phyloP scores from a whole-genome alignment of 257 asterid genomes.

The Nicotiana tabacum region DNA sequence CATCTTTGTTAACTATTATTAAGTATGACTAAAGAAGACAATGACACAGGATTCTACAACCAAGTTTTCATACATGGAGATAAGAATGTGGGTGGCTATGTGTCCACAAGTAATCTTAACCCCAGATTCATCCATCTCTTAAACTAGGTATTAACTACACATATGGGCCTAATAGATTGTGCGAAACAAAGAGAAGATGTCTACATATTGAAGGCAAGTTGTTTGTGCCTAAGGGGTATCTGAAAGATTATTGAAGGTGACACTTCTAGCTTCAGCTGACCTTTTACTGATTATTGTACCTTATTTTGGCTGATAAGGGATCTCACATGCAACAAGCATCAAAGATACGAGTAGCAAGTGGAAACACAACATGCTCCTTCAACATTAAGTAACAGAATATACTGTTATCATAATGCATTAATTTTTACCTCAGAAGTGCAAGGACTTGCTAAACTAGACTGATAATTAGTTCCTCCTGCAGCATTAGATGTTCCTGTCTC shows the following conservation, averaged over 20 bases:
- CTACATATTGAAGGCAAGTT: not conserved
- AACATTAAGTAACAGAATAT: not conserved
- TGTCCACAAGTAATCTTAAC: not conserved
- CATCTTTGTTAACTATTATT: not conserved
- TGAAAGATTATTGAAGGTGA: not conserved
- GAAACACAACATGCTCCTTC: not conserved
- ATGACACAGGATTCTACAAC: not conserved
- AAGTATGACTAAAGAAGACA: not conserved
- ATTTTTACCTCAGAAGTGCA: conserved; percentile 36
- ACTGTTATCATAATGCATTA: not conserved
- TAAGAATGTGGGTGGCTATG: not conserved
- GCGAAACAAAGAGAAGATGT: not conserved
- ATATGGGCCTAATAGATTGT: not conserved
- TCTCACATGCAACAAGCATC: not conserved
- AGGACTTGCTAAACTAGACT: conserved; percentile 21
- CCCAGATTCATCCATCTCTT: not conserved
- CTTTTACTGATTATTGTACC: not conserved
- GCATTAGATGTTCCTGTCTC: conserved; percentile 20
- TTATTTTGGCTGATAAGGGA: not conserved
- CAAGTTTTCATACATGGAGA: not conserved
- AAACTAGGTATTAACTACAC: not conserved
- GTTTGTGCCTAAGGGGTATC: not conserved
- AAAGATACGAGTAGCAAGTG: not conserved
- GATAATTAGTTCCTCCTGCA: conserved; percentile 14
- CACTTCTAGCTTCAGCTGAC: not conserved